phyloP scores from a whole-genome alignment of 192 early-diverging fungal genomes.

The Backusella tarrabulga region DNA sequence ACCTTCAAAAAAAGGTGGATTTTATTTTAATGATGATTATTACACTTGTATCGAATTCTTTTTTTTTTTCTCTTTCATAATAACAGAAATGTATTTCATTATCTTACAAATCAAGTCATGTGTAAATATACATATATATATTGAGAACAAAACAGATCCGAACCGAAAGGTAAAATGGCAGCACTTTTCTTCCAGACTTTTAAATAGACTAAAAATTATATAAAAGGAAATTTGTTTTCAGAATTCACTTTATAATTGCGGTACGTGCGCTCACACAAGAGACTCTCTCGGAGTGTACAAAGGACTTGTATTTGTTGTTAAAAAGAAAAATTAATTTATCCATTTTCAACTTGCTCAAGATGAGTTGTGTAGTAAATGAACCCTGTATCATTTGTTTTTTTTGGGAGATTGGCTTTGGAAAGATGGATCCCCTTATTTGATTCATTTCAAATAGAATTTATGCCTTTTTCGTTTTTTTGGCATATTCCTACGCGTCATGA shows the following conservation, averaged over 20 bases:
- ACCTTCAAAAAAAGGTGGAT: neutral
- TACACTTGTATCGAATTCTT: neutral
- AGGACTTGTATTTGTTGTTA: neutral
- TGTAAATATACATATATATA: neutral
- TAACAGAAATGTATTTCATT: too few species aligned
- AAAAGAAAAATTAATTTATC: neutral
- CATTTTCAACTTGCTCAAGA: conserved; percentile 60
- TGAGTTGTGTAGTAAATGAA: conserved; percentile 30
- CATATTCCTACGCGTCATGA: neutral
- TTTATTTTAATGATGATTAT: neutral
- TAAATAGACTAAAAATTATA: neutral
- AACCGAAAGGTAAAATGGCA: neutral
- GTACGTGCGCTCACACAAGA: conserved; percentile 1
- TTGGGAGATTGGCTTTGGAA: neutral
- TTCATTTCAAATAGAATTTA: neutral
- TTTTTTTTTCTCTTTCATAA: neutral
- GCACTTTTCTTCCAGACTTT: neutral
- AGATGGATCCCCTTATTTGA: neutral
- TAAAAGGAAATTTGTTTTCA: conserved; percentile 5
- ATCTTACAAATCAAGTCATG: neutral
- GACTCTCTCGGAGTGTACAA: neutral
- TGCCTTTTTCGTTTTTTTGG: neutral
- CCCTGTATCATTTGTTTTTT: neutral
- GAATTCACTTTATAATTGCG: neutral
- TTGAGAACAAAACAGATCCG: neutral